Conservation (phyloP, 1,139 yeast genomes). For the Yamadazyma oceani region DNA sequence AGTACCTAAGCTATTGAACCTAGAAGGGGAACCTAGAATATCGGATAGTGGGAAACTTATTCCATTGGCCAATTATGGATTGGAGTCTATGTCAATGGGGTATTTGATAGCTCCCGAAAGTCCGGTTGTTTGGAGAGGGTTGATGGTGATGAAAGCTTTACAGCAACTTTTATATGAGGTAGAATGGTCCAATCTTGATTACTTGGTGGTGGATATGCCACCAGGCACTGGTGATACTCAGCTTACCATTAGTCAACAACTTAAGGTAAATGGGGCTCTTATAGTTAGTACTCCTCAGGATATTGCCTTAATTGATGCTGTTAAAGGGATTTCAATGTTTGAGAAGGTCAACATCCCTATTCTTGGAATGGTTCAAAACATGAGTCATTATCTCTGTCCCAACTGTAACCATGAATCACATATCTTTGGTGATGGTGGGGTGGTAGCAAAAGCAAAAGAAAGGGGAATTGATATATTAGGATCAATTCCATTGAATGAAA, state of each 20-base stretch:
- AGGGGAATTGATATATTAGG: constrained; percentile 57
- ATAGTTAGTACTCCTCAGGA: constrained; percentile 89
- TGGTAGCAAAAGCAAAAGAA: constrained; percentile 53
- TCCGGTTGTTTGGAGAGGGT: constrained; percentile 85
- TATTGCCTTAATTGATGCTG: constrained; percentile 77
- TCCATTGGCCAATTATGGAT: constrained; percentile 75
- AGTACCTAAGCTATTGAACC: constrained; percentile 64
- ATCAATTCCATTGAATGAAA: constrained; percentile 63
- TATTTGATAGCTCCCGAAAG: constrained; percentile 65
- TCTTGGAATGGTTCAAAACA: constrained; percentile 77
- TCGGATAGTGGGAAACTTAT: constrained; percentile 54
- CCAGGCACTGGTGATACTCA: constrained; percentile 95
- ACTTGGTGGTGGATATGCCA: constrained; percentile 79
- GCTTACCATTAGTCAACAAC: constrained; percentile 73
- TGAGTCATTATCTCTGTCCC: constrained; percentile 78
- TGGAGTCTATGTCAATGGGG: constrained; percentile 90
- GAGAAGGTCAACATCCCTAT: constrained; percentile 72
- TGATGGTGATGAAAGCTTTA: constrained; percentile 84
- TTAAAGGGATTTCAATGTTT: constrained; percentile 80
- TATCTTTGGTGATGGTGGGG: constrained; percentile 73
- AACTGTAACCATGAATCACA: constrained; percentile 59
- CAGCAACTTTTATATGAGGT: constrained; percentile 83
- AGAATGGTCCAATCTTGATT: constrained; percentile 72
- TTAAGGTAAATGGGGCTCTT: constrained; percentile 76
- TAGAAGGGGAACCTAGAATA: constrained; percentile 67